These are phyloP conservation scores for Millerozyma acaciae DNA, from an alignment of 805 yeast genomes.

Conservation along the genomic window DNA sequence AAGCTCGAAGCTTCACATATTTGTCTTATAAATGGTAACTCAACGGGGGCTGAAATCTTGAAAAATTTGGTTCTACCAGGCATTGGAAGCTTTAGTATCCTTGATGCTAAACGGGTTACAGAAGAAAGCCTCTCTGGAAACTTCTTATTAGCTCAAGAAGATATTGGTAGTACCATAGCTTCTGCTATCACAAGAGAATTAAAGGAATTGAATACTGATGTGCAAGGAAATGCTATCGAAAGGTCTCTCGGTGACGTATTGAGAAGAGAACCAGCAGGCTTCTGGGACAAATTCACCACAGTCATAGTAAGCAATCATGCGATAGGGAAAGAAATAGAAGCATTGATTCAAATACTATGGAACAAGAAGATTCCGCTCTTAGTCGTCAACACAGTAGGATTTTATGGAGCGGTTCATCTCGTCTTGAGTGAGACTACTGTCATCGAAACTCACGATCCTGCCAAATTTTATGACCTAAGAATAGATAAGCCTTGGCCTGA, in stretches of 20 bases:
- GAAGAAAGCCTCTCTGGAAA: slow-evolving; percentile 50
- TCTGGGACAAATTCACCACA: slow-evolving; percentile 51
- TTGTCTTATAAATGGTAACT: slow-evolving; percentile 54
- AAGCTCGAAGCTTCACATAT: slow-evolving; percentile 54
- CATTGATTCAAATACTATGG: slow-evolving; percentile 39
- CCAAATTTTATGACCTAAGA: slow-evolving; percentile 59
- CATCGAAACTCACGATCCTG: slow-evolving; percentile 70
- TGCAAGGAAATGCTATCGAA: slow-evolving; percentile 30
- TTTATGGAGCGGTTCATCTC: slow-evolving; percentile 58
- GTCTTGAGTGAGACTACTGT: slow-evolving; percentile 58
- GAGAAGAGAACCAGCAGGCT: slow-evolving; percentile 7
- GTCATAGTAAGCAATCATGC: slow-evolving; percentile 40
- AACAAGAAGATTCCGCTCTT: slow-evolving; percentile 50
- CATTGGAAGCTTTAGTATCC: slow-evolving; percentile 58
- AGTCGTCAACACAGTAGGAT: slow-evolving; percentile 51
- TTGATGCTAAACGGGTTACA: slow-evolving; percentile 44
- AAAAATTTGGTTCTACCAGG: slow-evolving; percentile 80
- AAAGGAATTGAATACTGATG: slow-evolving; percentile 60
- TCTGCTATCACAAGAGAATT: slow-evolving; percentile 38
- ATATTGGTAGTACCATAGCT: slow-evolving; percentile 42
- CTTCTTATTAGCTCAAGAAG: slow-evolving; percentile 52
- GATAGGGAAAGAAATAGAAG: slow-evolving; percentile 14
- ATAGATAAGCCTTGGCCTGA: slow-evolving; percentile 73
- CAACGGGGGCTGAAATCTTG: slow-evolving; percentile 61
- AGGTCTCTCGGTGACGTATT: slow-evolving; percentile 11